Percentiles rank a stretch among this genome's conserved stretches.
Evolutionary conservation across 2,329 filamentous ascomycete genomes (phyloP).

Genomic region (Penicillium nordicum): DNA sequence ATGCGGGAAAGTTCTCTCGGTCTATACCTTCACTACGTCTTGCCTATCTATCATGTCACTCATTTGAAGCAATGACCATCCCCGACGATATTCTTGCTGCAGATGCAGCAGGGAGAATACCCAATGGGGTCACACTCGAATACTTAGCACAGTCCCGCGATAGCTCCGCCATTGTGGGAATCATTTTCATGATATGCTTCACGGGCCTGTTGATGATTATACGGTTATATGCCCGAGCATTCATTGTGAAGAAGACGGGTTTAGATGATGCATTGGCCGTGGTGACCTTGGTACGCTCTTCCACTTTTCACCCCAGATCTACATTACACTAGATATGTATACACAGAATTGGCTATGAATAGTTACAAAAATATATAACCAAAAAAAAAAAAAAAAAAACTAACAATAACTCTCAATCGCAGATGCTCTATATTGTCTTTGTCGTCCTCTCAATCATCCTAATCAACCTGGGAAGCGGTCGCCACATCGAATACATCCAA

Average conservation of each 20-base stretch:
- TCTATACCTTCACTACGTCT: not conserved
- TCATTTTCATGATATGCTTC: constrained; percentile 29
- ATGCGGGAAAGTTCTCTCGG: not conserved
- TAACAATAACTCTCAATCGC: not conserved
- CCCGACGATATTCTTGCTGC: constrained; percentile 29
- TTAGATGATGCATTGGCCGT: constrained; percentile 51
- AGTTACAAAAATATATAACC: not conserved
- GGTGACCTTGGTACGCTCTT: constrained; percentile 42
- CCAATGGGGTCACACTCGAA: constrained; percentile 22
- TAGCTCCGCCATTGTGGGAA: constrained; percentile 26
- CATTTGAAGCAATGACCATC: constrained; percentile 20
- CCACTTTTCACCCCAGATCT: constrained; percentile 1
- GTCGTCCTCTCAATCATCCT: constrained; percentile 44
- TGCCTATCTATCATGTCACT: constrained; percentile 2
- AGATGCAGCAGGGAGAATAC: constrained; percentile 27
- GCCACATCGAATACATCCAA: constrained; percentile 35
- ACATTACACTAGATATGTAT: constrained; percentile 1
- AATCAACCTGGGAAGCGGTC: constrained; percentile 49
- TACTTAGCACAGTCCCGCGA: constrained; percentile 31
- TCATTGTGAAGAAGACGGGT: constrained; percentile 44
- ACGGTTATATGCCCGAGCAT: constrained; percentile 46
- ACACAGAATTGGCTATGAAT: not conserved
- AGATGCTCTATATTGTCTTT: constrained; percentile 42
- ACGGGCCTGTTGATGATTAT: constrained; percentile 37
- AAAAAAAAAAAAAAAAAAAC: not conserved